Conservation (phyloP, 305 asterid genomes). For the Fraxinus greggii region DNA sequence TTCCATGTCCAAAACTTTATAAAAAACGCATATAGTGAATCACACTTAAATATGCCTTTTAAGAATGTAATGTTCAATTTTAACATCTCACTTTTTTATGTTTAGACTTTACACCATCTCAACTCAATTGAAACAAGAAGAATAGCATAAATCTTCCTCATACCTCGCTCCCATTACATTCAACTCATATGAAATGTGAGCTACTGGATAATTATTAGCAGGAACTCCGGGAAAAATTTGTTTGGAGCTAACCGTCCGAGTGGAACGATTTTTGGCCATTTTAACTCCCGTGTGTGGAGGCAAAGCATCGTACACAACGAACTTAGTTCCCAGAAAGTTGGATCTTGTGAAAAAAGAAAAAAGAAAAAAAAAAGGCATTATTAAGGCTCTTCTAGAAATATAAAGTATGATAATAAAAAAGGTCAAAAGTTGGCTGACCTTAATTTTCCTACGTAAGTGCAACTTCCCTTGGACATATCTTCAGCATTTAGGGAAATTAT, state of each 20-base stretch:
- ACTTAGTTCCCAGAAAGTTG: conserved; percentile 83
- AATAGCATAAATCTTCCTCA: conserved; percentile 14
- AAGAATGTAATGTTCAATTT: neutral
- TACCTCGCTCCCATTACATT: conserved; percentile 75
- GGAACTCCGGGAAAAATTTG: conserved; percentile 56
- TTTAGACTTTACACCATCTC: conserved; percentile 1
- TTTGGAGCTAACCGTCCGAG: conserved; percentile 51
- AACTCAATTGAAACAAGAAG: neutral
- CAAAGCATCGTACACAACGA: conserved; percentile 65
- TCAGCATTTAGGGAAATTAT: conserved; percentile 64
- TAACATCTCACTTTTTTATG: conserved; percentile 1
- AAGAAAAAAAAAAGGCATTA: conserved; percentile 11
- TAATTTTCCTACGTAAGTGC: conserved; percentile 68
- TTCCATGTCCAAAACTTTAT: neutral
- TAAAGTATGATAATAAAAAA: neutral
- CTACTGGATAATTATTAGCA: conserved; percentile 41
- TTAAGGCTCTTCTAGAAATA: conserved; percentile 7
- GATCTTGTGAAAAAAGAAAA: conserved; percentile 49
- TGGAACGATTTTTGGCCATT: conserved; percentile 60
- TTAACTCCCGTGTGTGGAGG: conserved; percentile 60
- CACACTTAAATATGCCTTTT: neutral
- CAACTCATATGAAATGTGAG: conserved; percentile 46
- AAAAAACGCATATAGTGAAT: neutral
- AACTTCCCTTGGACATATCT: conserved; percentile 63
- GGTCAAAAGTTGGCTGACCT: conserved; percentile 44